phyloP scores from a whole-genome alignment of 768 basidiomycete genomes.

The Mrakia frigida region DNA sequence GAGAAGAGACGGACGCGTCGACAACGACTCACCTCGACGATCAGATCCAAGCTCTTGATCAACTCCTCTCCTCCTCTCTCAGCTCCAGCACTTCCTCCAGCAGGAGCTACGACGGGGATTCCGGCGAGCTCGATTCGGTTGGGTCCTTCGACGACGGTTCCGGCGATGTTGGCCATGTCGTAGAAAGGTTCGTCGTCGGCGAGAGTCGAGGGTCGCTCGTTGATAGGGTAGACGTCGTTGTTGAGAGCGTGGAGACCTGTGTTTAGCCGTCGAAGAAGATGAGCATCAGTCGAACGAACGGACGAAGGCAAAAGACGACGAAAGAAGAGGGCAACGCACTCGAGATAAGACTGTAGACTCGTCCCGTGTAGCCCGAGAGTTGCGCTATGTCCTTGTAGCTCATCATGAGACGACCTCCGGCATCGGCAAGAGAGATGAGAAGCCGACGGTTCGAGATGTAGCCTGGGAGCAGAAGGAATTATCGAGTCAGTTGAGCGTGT shows the following conservation, averaged over 20 bases:
- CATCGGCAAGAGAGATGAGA: slow-evolving; percentile 89
- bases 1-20: neutral
- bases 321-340: slow-evolving; percentile 37
- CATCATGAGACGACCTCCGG: slow-evolving; percentile 87
- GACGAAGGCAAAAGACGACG: neutral
- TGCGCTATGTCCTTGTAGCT: slow-evolving; percentile 85
- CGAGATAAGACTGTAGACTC: slow-evolving; percentile 81
- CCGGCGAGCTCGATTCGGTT: slow-evolving; percentile 42
- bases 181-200: slow-evolving; percentile 51
- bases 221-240: slow-evolving; percentile 45
- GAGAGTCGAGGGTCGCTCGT: slow-evolving; percentile 48
- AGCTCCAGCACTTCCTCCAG: slow-evolving; percentile 44
- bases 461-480: slow-evolving; percentile 46
- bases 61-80: slow-evolving; percentile 52
- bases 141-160: slow-evolving; percentile 55
- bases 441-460: slow-evolving; percentile 92
- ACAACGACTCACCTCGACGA: slow-evolving; percentile 45
- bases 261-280: slow-evolving; percentile 36
- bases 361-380: slow-evolving; percentile 85
- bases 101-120: slow-evolving; percentile 48
- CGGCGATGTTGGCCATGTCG: slow-evolving; percentile 62
- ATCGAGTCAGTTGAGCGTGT: neutral
- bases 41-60: slow-evolving; percentile 63
- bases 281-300: neutral
- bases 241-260: slow-evolving; percentile 60